Percentiles rank a stretch among this genome's conserved stretches.
Evolutionary conservation across 192 early-diverging fungal genomes (phyloP).

Genomic region (Backusella morwellensis): DNA sequence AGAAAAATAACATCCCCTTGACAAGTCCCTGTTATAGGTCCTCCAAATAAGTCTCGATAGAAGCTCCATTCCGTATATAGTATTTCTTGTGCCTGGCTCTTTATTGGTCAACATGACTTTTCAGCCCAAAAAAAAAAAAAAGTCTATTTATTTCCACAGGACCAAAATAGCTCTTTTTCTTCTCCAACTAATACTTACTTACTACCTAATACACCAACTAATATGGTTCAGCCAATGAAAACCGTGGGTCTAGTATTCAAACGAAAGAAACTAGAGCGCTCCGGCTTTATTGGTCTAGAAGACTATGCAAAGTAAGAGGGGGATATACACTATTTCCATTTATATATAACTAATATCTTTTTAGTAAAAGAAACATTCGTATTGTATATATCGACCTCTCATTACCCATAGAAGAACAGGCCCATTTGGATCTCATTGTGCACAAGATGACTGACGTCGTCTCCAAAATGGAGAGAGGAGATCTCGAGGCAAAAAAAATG

Average conservation of each 20-base stretch:
- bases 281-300: conserved; percentile 33
- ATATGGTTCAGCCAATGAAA: neutral
- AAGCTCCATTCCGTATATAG: too few species aligned
- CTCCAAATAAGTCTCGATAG: too few species aligned
- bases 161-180: too few species aligned
- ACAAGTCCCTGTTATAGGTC: too few species aligned
- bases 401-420: conserved; percentile 19
- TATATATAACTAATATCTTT: neutral
- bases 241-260: conserved; percentile 36
- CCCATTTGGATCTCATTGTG: conserved; percentile 32
- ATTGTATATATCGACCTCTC: conserved; percentile 31
- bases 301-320: conserved; percentile 33
- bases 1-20: too few species aligned
- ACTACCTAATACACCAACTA: too few species aligned
- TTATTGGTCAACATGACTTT: too few species aligned
- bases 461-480: conserved; percentile 19
- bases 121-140: too few species aligned
- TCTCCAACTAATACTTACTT: too few species aligned
- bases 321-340: neutral
- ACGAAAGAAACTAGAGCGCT: conserved; percentile 29
- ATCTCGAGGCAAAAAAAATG: conserved; percentile 6
- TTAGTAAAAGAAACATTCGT: conserved; percentile 24
- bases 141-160: too few species aligned
- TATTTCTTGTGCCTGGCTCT: too few species aligned
- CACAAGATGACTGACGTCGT: conserved; percentile 40